Conservation (phyloP, 768 basidiomycete species). For the Russula abietina region DNA sequence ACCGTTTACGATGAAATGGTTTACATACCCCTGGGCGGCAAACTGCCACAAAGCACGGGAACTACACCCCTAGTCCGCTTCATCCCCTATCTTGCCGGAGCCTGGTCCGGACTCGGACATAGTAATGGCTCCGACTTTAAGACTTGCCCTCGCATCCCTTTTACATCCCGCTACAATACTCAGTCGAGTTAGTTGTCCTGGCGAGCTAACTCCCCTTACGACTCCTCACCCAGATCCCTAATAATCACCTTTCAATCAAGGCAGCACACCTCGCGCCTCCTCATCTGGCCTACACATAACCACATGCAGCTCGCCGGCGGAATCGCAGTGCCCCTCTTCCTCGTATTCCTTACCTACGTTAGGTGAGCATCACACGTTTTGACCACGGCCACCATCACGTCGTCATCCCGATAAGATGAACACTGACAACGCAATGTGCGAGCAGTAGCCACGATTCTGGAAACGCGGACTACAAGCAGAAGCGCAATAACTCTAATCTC, state of each 20-base stretch:
- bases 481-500: background rate
- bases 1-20: background rate
- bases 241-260: background rate
- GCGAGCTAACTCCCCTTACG: background rate
- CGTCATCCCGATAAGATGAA: background rate
- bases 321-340: background rate
- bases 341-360: background rate
- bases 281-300: background rate
- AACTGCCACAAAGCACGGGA: background rate
- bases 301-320: conserved; percentile 14
- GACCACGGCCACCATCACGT: background rate
- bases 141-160: background rate
- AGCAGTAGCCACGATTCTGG: background rate
- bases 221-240: background rate
- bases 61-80: background rate
- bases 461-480: background rate
- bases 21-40: no score
- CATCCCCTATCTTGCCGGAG: background rate
- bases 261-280: background rate
- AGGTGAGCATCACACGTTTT: conserved; percentile 1
- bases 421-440: background rate
- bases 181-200: background rate
- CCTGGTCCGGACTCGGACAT: conserved; percentile 3
- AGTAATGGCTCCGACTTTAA: background rate
- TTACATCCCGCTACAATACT: background rate